Conservation (phyloP, 2,329 filamentous ascomycete genomes). For the Fusarium tjaetaba region DNA sequence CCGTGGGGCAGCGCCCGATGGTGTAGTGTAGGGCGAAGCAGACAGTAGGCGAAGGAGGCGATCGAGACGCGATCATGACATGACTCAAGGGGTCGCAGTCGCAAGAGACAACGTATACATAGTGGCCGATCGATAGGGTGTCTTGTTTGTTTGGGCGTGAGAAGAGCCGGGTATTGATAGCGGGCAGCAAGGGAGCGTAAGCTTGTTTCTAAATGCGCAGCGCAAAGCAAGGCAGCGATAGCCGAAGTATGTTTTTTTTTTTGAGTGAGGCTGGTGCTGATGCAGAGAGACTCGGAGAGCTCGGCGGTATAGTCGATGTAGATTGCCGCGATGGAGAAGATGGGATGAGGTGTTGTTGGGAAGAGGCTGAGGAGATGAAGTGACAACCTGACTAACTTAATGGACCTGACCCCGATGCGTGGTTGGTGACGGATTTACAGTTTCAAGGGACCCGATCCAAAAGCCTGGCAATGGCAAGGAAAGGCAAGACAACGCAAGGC, state of each 20-base stretch:
- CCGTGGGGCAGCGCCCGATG: slow-evolving; percentile 33
- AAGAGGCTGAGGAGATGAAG: slow-evolving; percentile 30
- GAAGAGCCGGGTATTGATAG: slow-evolving; percentile 24
- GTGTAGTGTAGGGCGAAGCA: slow-evolving; percentile 35
- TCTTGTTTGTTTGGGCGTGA: slow-evolving; percentile 16
- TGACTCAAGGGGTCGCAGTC: slow-evolving; percentile 41
- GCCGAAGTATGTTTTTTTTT: not conserved
- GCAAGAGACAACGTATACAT: slow-evolving; percentile 38
- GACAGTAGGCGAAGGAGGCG: slow-evolving; percentile 31
- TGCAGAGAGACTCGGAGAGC: not conserved
- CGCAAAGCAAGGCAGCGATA: slow-evolving; percentile 8
- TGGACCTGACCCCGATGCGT: slow-evolving; percentile 12
- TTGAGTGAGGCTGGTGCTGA: slow-evolving; percentile 10
- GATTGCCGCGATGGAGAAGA: slow-evolving; percentile 1
- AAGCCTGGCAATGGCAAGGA: slow-evolving; percentile 8
- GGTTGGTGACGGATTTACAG: slow-evolving; percentile 37
- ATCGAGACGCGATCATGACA: slow-evolving; percentile 43
- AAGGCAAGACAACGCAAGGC: slow-evolving; percentile 6
- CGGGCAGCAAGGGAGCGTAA: slow-evolving; percentile 21
- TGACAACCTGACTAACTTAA: slow-evolving; percentile 19
- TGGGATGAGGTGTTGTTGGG: slow-evolving; percentile 9
- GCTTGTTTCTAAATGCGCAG: slow-evolving; percentile 14
- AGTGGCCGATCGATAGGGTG: slow-evolving; percentile 24
- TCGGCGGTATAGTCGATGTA: slow-evolving; percentile 12
- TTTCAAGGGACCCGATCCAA: slow-evolving; percentile 32